Evolutionary conservation across 495 filamentous ascomycete genomes (phyloP).

Genomic region (Aspergillus carlsbadensis): DNA sequence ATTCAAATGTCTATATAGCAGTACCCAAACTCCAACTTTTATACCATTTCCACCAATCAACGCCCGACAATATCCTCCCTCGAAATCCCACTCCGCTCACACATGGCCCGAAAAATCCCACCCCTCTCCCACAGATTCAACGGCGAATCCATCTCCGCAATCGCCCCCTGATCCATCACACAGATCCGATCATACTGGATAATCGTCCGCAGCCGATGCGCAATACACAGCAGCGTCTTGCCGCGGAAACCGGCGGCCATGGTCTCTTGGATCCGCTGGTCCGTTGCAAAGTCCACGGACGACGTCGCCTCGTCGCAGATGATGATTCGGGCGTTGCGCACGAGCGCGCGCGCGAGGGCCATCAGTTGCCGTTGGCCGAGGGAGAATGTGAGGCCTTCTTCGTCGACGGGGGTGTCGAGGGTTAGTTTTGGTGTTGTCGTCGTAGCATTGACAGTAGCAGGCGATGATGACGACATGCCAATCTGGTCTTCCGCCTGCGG

Average conservation of each 20-base stretch:
- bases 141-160: conserved; percentile 84
- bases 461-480: too few species aligned
- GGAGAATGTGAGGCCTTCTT: conserved; percentile 93
- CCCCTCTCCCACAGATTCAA: conserved; percentile 64
- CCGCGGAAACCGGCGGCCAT: conserved; percentile 86
- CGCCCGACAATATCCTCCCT: conserved; percentile 56
- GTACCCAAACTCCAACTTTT: too few species aligned
- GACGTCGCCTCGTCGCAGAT: conserved; percentile 95
- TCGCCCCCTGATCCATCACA: conserved; percentile 87
- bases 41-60: too few species aligned
- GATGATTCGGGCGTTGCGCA: conserved; percentile 84
- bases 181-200: conserved; percentile 94
- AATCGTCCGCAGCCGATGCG: conserved; percentile 89
- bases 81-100: conserved; percentile 82
- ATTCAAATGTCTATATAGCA: too few species aligned
- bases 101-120: conserved; percentile 89
- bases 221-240: conserved; percentile 90
- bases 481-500: too few species aligned
- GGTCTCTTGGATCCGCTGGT: conserved; percentile 89
- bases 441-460: too few species aligned
- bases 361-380: conserved; percentile 96
- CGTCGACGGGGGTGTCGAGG: conserved; percentile 82
- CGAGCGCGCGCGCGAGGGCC: conserved; percentile 87
- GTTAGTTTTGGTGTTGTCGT: conserved; percentile 56
- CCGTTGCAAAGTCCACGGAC: conserved; percentile 93